These are phyloP conservation scores for Leishmania martiniquensis DNA, from an alignment of 208 protist species.

Conservation along the genomic window DNA sequence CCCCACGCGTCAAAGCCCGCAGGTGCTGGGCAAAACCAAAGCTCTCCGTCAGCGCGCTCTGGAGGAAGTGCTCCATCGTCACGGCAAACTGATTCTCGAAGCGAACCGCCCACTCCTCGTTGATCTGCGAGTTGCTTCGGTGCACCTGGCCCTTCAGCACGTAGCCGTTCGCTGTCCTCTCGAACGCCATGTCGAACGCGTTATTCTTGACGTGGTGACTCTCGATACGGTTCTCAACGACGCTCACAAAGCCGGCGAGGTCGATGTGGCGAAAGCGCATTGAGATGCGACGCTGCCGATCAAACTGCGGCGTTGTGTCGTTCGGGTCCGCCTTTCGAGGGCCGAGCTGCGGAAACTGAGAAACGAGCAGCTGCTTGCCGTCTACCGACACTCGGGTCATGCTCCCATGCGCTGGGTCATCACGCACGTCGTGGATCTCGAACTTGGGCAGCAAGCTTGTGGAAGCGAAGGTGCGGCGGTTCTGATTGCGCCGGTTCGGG, in stretches of 20 bases:
- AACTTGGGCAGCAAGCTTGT: conserved; percentile 68
- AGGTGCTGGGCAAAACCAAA: conserved; percentile 80
- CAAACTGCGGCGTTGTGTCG: conserved; percentile 86
- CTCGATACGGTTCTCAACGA: conserved; percentile 57
- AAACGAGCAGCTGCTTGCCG: conserved; percentile 75
- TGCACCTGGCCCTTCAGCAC: conserved; percentile 68
- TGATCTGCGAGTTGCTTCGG: conserved; percentile 51
- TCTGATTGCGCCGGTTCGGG: background rate
- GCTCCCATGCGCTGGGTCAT: conserved; percentile 68
- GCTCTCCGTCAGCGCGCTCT: conserved; percentile 81
- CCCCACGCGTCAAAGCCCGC: conserved; percentile 17
- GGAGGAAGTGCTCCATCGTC: conserved; percentile 83
- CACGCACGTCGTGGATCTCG: conserved; percentile 87
- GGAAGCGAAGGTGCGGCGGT: conserved; percentile 10
- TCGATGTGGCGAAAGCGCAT: conserved; percentile 82
- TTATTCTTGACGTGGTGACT: conserved; percentile 74
- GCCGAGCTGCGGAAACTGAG: conserved; percentile 88
- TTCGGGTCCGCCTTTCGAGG: conserved; percentile 86
- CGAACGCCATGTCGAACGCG: conserved; percentile 77
- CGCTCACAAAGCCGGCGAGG: conserved; percentile 70
- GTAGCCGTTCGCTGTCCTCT: conserved; percentile 65
- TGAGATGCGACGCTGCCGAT: conserved; percentile 74
- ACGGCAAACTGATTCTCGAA: conserved; percentile 88
- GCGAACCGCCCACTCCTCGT: conserved; percentile 77
- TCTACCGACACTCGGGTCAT: conserved; percentile 85